Conservation (phyloP, 768 basidiomycete species). For the Suillus luteus region DNA sequence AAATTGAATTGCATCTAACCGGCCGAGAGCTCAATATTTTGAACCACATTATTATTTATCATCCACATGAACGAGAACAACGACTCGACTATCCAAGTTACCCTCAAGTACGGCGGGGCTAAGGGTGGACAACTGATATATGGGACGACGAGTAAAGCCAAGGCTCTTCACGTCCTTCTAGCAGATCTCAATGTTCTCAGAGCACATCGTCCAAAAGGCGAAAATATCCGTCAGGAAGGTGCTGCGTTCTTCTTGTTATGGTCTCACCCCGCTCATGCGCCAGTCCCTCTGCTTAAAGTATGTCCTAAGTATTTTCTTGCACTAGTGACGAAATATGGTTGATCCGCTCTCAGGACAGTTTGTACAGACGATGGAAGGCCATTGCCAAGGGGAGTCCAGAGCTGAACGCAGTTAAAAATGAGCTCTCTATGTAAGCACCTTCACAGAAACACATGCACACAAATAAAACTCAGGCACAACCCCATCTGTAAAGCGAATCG, state of each 20-base stretch:
- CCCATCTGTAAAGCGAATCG: not conserved
- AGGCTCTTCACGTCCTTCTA: slow-evolving; percentile 26
- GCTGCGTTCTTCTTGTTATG: slow-evolving; percentile 30
- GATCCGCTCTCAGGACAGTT: slow-evolving; percentile 19
- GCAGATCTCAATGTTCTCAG: slow-evolving; percentile 32
- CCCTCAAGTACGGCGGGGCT: slow-evolving; percentile 25
- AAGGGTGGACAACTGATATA: slow-evolving; percentile 21
- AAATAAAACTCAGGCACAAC: not conserved
- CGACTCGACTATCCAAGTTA: slow-evolving; percentile 27
- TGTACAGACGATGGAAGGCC: slow-evolving; percentile 30
- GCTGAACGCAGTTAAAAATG: slow-evolving; percentile 22
- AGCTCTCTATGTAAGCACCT: slow-evolving; percentile 32
- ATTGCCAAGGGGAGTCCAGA: slow-evolving; percentile 28
- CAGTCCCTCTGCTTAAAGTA: not conserved
- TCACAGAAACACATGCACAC: not conserved
- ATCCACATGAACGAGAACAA: not conserved
- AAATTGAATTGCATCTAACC: not conserved
- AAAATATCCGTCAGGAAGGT: slow-evolving; percentile 24
- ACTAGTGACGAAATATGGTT: not conserved
- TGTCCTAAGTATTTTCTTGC: not conserved
- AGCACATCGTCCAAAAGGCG: slow-evolving; percentile 31
- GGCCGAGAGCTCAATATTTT: not conserved
- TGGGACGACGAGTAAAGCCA: slow-evolving; percentile 14
- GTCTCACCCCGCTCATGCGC: slow-evolving; percentile 18
- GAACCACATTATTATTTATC: not conserved